phyloP scores from a whole-genome alignment of 2,329 filamentous ascomycete species.

The Rhynchosporium graminicola region DNA sequence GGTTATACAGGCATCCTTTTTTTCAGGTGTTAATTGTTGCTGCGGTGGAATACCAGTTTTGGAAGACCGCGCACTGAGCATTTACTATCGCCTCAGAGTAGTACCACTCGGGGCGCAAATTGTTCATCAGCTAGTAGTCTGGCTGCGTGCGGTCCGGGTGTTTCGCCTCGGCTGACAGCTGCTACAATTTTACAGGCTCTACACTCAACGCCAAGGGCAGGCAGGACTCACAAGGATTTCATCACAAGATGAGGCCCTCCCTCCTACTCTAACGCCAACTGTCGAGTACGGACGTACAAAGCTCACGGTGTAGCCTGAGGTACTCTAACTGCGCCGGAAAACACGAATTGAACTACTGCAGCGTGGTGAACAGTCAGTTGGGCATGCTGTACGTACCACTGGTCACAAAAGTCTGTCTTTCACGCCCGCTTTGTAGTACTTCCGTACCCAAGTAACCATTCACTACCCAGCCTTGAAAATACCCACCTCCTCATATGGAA shows the following conservation, averaged over 20 bases:
- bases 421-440: constrained; percentile 1
- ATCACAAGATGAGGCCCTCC: not conserved
- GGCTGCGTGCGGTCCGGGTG: constrained; percentile 1
- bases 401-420: not conserved
- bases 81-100: too few relatives aligned
- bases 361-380: too few relatives aligned
- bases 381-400: not conserved
- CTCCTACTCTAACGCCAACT: too few relatives aligned
- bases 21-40: too few relatives aligned
- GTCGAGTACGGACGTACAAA: too few relatives aligned
- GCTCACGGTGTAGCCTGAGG: not conserved
- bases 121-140: too few relatives aligned
- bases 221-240: constrained; percentile 7
- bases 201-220: not conserved
- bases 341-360: too few relatives aligned
- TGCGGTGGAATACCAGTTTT: too few relatives aligned
- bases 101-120: too few relatives aligned
- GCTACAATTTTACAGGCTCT: not conserved
- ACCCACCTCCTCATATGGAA: constrained; percentile 6
- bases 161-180: constrained; percentile 11
- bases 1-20: too few relatives aligned
- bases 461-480: constrained; percentile 12
- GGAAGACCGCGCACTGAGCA: too few relatives aligned
- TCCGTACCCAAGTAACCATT: not conserved
- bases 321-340: not conserved